These are phyloP conservation scores for Lagerstroemia speciosa DNA, from an alignment of 345 rosid genomes.

Conservation along the genomic window DNA sequence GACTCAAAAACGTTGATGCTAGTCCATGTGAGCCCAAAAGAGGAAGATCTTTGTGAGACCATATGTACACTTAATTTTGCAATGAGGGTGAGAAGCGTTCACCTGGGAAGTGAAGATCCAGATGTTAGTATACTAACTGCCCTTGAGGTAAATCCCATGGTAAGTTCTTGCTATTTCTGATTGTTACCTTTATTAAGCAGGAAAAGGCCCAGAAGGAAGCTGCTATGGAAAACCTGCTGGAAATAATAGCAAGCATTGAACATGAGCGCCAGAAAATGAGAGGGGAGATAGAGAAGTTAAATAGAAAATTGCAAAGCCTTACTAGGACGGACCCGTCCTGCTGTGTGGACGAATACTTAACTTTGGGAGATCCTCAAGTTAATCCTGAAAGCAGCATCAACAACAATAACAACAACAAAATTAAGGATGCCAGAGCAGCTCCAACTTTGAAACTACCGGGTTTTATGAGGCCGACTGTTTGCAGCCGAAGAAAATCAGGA, in stretches of 20 bases:
- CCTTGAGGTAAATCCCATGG: neutral
- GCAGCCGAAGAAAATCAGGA: conserved; percentile 52
- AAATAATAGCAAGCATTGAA: conserved; percentile 40
- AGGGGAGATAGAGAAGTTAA: conserved; percentile 29
- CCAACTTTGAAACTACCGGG: conserved; percentile 38
- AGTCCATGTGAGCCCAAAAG: conserved; percentile 71
- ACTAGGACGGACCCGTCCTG: conserved; percentile 25
- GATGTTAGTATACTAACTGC: conserved; percentile 27
- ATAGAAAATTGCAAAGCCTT: conserved; percentile 34
- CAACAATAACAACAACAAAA: conserved; percentile 11
- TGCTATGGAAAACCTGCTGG: conserved; percentile 40
- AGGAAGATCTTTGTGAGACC: conserved; percentile 78
- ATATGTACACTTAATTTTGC: conserved; percentile 71
- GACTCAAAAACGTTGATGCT: conserved; percentile 83
- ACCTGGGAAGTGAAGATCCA: conserved; percentile 45
- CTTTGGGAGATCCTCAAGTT: conserved; percentile 17
- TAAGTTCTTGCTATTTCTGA: neutral
- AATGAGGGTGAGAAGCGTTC: conserved; percentile 52
- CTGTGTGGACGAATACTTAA: conserved; percentile 14
- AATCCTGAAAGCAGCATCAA: conserved; percentile 13
- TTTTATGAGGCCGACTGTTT: conserved; percentile 69
- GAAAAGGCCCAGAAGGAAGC: conserved; percentile 41
- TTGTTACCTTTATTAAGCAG: conserved; percentile 23
- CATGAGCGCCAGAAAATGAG: conserved; percentile 30
- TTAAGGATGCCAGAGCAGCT: conserved; percentile 22